Conservation (phyloP, 257 asterid species). For the Gentiana macrophylla region DNA sequence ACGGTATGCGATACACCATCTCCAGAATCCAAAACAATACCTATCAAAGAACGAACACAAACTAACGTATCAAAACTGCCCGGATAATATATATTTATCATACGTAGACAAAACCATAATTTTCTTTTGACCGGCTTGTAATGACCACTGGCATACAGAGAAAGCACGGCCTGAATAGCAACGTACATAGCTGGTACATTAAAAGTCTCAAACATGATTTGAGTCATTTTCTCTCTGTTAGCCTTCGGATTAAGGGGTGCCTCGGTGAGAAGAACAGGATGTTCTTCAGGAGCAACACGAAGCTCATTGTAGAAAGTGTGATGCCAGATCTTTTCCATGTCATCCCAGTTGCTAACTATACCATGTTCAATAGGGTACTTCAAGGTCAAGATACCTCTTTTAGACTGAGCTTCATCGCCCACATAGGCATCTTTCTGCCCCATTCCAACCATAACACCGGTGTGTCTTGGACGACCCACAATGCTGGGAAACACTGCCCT, state of each 20-base stretch:
- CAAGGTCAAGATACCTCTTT: conserved; percentile 33
- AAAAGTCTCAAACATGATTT: conserved; percentile 41
- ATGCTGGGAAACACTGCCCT: conserved; percentile 40
- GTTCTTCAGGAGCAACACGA: conserved; percentile 42
- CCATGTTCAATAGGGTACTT: conserved; percentile 41
- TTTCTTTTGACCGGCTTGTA: conserved; percentile 26
- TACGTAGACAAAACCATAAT: neutral
- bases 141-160: conserved; percentile 44
- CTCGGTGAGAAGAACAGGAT: conserved; percentile 37
- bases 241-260: conserved; percentile 46
- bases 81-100: neutral
- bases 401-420: conserved; percentile 42
- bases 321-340: conserved; percentile 48
- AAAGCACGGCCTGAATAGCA: conserved; percentile 40
- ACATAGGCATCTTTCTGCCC: conserved; percentile 41
- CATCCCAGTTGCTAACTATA: conserved; percentile 46
- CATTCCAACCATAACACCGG: conserved; percentile 39
- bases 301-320: conserved; percentile 40
- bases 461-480: conserved; percentile 34
- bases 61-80: too few relatives aligned
- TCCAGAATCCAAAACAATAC: conserved; percentile 38
- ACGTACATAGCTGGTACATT: conserved; percentile 43
- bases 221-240: conserved; percentile 40
- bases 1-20: conserved; percentile 40
- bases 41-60: conserved; percentile 5